These are phyloP conservation scores for Esteya vermicola DNA, from an alignment of 2,329 filamentous ascomycete species.

Conservation along the genomic window DNA sequence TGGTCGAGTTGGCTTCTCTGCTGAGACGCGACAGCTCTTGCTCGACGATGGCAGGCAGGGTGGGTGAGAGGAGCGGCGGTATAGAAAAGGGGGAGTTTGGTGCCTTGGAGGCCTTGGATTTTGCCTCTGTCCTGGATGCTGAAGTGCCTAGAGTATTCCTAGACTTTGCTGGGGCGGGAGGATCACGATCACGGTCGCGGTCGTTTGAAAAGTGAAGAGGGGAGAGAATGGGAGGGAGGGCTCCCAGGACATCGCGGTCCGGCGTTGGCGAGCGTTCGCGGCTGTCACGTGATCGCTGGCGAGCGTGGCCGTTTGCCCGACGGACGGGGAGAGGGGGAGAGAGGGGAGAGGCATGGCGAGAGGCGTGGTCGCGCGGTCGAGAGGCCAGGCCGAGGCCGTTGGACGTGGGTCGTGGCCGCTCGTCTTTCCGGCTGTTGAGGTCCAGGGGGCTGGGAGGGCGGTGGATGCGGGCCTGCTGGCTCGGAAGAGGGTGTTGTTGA, in stretches of 20 bases:
- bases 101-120: slow-evolving; percentile 14
- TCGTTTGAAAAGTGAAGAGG: slow-evolving; percentile 2
- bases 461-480: no score
- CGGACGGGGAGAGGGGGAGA: not conserved
- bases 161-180: no score
- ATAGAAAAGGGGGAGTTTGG: slow-evolving; percentile 19
- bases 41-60: slow-evolving; percentile 36
- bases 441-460: slow-evolving; percentile 9
- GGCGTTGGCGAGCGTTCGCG: not conserved
- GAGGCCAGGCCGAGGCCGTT: not conserved
- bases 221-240: slow-evolving; percentile 1
- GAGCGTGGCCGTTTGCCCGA: not conserved
- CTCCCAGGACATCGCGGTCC: not conserved
- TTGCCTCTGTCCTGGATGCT: slow-evolving; percentile 4
- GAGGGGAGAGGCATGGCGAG: not conserved
- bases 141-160: slow-evolving; percentile 17
- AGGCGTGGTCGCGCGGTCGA: not conserved
- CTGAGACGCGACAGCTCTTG: slow-evolving; percentile 26
- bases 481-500: no score
- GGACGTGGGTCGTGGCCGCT: slow-evolving; percentile 1
- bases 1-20: no score
- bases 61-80: slow-evolving; percentile 40
- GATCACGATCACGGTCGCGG: not conserved
- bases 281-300: not conserved
- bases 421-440: slow-evolving; percentile 6